phyloP scores from a whole-genome alignment of 2,329 filamentous ascomycete species.

The Aspergillus novoparasiticus region DNA sequence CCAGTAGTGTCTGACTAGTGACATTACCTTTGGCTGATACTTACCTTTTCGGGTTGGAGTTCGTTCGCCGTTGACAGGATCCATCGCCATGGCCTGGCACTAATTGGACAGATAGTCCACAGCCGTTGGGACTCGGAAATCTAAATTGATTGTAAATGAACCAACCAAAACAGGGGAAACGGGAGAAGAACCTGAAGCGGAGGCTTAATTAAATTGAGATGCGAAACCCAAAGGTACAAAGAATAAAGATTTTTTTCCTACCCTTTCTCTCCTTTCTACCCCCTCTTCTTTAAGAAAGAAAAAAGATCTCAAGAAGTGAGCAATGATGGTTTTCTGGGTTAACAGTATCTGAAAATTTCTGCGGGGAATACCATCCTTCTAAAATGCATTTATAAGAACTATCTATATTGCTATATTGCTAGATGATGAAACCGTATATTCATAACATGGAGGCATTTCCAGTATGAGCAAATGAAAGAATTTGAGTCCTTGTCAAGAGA shows the following conservation, averaged over 20 bases:
- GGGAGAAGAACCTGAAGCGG: conserved; percentile 8
- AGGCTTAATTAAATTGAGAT: conserved; percentile 1
- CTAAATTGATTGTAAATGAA: conserved; percentile 14
- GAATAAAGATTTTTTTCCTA: background rate
- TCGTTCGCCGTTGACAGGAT: conserved; percentile 29
- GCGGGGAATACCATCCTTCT: background rate
- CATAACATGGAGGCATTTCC: background rate
- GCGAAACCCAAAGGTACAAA: background rate
- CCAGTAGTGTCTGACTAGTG: conserved; percentile 21
- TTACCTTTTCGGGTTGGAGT: conserved; percentile 24
- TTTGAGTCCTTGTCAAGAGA: conserved; percentile 9
- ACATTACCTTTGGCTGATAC: conserved; percentile 24
- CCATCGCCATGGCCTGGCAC: conserved; percentile 21
- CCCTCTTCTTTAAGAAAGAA: background rate
- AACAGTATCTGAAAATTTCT: background rate
- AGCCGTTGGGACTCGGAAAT: conserved; percentile 25
- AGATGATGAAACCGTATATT: background rate
- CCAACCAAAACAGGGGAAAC: conserved; percentile 13
- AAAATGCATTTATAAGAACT: background rate
- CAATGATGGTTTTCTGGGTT: background rate
- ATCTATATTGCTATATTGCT: background rate
- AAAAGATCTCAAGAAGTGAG: background rate
- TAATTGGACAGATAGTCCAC: conserved; percentile 23
- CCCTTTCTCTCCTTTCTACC: background rate
- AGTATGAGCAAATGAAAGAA: background rate